These are phyloP conservation scores for Irpex sp. DNA, from an alignment of 1,284 basidiomycete species.

Conservation along the genomic window DNA sequence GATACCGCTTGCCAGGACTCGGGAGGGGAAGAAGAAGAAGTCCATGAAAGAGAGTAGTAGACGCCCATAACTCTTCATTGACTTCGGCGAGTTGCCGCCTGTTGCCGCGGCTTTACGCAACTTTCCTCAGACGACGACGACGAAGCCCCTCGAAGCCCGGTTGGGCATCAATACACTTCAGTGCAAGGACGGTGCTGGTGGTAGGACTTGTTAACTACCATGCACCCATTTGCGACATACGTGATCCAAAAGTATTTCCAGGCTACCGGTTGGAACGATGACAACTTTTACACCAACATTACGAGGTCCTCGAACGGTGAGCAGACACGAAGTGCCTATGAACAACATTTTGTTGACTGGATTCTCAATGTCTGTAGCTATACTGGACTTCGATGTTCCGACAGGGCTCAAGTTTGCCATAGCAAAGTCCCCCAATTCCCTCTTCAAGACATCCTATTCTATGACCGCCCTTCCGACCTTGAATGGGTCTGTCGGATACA, in stretches of 20 bases:
- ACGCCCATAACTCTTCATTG: conserved; percentile 11
- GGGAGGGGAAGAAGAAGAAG: not conserved
- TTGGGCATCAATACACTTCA: not conserved
- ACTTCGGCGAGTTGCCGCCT: not conserved
- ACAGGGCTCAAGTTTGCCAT: conserved; percentile 77
- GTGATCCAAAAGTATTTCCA: conserved; percentile 88
- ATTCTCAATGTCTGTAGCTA: conserved; percentile 43
- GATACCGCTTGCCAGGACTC: not conserved
- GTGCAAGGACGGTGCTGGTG: not conserved
- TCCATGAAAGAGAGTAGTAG: not conserved
- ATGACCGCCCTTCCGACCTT: conserved; percentile 90
- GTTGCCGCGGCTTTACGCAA: not conserved
- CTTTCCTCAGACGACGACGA: not conserved
- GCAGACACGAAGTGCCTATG: conserved; percentile 15
- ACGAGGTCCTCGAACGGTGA: conserved; percentile 85
- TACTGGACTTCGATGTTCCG: conserved; percentile 84
- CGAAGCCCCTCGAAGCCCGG: not conserved
- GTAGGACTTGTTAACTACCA: conserved; percentile 24
- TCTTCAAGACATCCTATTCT: conserved; percentile 90
- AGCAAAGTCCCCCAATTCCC: conserved; percentile 85
- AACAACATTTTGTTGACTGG: no score
- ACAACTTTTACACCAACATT: conserved; percentile 89
- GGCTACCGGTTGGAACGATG: conserved; percentile 94
- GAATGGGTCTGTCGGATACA: conserved; percentile 91
- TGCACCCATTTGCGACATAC: conserved; percentile 86